phyloP scores from a whole-genome alignment of 805 yeast genomes.

The Yarrowia porcina region DNA sequence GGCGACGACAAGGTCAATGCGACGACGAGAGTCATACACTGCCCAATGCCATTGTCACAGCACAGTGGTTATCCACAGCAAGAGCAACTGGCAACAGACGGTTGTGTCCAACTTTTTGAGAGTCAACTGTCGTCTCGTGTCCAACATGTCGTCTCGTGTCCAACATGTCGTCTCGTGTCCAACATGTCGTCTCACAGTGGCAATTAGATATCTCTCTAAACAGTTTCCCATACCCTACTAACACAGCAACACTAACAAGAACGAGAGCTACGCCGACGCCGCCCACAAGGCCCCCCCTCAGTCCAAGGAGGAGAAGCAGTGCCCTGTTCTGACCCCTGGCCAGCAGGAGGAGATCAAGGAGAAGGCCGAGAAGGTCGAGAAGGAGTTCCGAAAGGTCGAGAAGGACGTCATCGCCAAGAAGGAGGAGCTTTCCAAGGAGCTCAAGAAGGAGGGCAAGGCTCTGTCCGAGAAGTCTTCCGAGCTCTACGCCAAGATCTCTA shows the following conservation, averaged over 20 bases:
- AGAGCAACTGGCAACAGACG: no score
- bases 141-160: no score
- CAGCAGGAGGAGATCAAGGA: conserved; percentile 18
- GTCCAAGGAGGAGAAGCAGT: conserved; percentile 22
- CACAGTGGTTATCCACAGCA: no score
- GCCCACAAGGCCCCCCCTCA: conserved; percentile 25
- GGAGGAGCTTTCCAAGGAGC: conserved; percentile 34
- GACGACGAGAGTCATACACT: not conserved
- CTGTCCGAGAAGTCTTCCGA: conserved; percentile 18
- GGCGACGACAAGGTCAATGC: not conserved
- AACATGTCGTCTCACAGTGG: no score
- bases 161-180: no score
- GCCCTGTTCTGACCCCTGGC: conserved; percentile 9
- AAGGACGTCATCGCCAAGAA: conserved; percentile 35
- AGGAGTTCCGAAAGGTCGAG: conserved; percentile 30
- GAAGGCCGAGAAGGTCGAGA: conserved; percentile 24
- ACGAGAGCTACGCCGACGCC: conserved; percentile 26
- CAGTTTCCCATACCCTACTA: no score
- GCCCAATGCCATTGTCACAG: no score
- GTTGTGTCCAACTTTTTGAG: no score
- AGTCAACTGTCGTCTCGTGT: no score
- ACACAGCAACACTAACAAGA: conserved; percentile 11
- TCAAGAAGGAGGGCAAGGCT: conserved; percentile 33
- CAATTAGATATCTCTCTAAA: no score
- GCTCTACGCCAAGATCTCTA: conserved; percentile 17